Evolutionary conservation across 768 basidiomycete species (phyloP).

Genomic region (Tubosaeta sp.): DNA sequence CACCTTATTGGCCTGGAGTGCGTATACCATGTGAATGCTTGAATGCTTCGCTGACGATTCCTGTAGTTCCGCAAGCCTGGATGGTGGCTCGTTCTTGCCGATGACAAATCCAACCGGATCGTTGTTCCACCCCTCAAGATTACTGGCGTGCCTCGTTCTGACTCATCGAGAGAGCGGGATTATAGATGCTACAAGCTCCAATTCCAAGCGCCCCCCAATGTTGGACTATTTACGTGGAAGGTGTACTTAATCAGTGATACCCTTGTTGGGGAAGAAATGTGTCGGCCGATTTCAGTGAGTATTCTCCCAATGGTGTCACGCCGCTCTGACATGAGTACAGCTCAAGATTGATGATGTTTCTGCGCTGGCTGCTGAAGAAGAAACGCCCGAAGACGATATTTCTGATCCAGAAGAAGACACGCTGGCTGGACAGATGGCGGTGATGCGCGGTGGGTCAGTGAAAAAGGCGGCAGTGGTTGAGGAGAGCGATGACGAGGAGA

Average conservation of each 20-base stretch:
- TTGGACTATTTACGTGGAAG: conserved; percentile 87
- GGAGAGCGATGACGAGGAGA: conserved; percentile 35
- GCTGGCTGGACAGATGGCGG: conserved; percentile 96
- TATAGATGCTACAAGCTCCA: conserved; percentile 86
- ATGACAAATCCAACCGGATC: conserved; percentile 77
- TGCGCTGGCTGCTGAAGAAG: conserved; percentile 51
- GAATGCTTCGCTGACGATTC: not conserved
- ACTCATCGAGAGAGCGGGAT: conserved; percentile 46
- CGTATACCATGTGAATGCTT: conserved; percentile 21
- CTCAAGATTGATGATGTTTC: conserved; percentile 79
- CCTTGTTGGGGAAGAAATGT: conserved; percentile 76
- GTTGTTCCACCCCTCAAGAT: conserved; percentile 86
- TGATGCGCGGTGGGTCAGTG: conserved; percentile 84
- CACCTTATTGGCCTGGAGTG: conserved; percentile 89
- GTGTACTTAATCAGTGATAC: conserved; percentile 85
- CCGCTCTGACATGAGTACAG: conserved; percentile 35
- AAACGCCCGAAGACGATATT: conserved; percentile 82
- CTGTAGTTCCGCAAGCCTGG: conserved; percentile 77
- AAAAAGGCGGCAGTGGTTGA: conserved; percentile 52
- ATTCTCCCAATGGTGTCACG: not conserved
- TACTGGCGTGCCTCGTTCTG: conserved; percentile 67
- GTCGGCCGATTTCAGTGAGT: conserved; percentile 68
- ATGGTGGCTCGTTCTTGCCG: conserved; percentile 91
- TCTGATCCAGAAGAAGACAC: conserved; percentile 98
- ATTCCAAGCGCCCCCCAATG: conserved; percentile 88